phyloP scores from a whole-genome alignment of 441 rosid species.

The Populus hybrid region DNA sequence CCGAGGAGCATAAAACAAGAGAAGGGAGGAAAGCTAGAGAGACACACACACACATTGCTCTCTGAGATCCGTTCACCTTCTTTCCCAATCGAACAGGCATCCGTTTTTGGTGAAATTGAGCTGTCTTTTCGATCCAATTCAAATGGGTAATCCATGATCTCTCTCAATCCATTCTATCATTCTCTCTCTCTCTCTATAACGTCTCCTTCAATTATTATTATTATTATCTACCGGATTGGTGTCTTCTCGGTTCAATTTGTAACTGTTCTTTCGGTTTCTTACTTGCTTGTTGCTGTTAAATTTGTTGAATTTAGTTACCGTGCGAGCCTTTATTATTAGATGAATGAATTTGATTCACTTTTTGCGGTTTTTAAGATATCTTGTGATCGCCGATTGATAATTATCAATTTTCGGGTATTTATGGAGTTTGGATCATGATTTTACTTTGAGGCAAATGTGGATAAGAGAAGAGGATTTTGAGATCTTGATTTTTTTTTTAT shows the following conservation, averaged over 20 bases:
- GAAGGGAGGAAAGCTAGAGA: background rate
- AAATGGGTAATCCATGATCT: slow-evolving; percentile 29
- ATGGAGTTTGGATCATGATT: background rate
- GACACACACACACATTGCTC: too few species aligned
- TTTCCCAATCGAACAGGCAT: slow-evolving; percentile 5
- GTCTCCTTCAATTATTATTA: background rate
- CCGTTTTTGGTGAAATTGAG: slow-evolving; percentile 7
- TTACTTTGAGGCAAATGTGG: background rate
- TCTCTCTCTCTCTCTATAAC: background rate
- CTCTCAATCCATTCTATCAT: background rate
- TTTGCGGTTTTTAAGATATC: background rate
- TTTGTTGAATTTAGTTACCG: background rate
- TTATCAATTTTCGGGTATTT: background rate
- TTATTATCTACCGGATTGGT: background rate
- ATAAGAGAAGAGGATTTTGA: background rate
- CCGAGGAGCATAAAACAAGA: background rate
- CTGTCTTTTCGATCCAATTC: slow-evolving; percentile 11
- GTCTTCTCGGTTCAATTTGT: background rate
- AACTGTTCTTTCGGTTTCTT: slow-evolving; percentile 11
- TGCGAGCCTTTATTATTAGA: too few species aligned
- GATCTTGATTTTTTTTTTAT: background rate
- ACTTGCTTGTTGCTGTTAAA: slow-evolving; percentile 1
- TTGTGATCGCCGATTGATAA: background rate
- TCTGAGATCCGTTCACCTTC: background rate
- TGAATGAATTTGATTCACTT: background rate